These are phyloP conservation scores for Irpex sp. DNA, from an alignment of 1,284 basidiomycete species.

Conservation along the genomic window DNA sequence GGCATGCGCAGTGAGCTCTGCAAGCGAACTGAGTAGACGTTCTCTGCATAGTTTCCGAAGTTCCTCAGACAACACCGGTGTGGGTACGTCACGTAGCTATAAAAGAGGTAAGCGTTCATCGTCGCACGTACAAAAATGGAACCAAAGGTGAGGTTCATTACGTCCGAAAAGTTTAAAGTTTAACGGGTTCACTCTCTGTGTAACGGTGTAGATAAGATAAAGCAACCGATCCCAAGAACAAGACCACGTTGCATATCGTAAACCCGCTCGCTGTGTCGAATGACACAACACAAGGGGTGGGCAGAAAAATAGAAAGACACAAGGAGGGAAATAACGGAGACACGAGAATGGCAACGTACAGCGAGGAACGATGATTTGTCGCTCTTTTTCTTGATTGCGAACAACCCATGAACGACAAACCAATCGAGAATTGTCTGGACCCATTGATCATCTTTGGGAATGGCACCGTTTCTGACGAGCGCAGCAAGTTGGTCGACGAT, in stretches of 20 bases:
- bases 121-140: conserved; percentile 1
- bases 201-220: neutral
- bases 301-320: neutral
- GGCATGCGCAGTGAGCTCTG: conserved; percentile 67
- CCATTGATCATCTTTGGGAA: conserved; percentile 83
- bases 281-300: neutral
- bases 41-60: conserved; percentile 64
- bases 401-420: conserved; percentile 82
- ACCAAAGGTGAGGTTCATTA: neutral
- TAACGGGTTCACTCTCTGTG: neutral
- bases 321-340: neutral
- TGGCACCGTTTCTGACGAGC: conserved; percentile 75
- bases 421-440: conserved; percentile 77
- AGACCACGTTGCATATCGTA: neutral
- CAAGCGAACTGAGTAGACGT: conserved; percentile 72
- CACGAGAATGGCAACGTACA: conserved; percentile 44
- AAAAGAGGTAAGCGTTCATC: neutral
- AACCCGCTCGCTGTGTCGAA: neutral
- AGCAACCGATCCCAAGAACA: neutral
- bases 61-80: conserved; percentile 71
- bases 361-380: conserved; percentile 60
- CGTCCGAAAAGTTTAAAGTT: neutral
- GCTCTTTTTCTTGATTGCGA: conserved; percentile 71
- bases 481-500: conserved; percentile 83
- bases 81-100: conserved; percentile 61